Evolutionary conservation across 495 filamentous ascomycete genomes (phyloP), one percentile per base, ranked within the genome.

Genomic region (Penicillium desertorum): DNA sequence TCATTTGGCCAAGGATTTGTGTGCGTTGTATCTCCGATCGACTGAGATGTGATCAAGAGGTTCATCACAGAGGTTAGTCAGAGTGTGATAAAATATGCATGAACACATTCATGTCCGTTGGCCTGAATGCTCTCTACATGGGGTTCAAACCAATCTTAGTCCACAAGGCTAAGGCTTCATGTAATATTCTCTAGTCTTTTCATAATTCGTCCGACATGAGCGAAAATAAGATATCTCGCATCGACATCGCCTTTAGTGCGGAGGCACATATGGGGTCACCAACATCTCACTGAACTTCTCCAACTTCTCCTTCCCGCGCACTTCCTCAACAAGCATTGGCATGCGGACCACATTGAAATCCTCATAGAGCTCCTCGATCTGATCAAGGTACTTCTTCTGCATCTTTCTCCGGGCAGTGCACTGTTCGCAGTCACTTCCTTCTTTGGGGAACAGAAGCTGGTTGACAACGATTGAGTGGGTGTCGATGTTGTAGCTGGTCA

Each of bases 341-440:
- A 97, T 96, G 77, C 91, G 91, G 45, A 99, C 93, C 32, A 99
- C 93, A 71, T 99, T 96, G 73, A 99, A 99, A 70, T 99, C 94
- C 61, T 97, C 92, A 65, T 99, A 99, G 48, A 99, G 74, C 79
- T 99, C 95, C 75, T 96, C 91, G 59, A 98, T 98, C 79, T 99
- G 94, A 64, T 96, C 93, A 22, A 99, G 78, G 67, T 99, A 99
- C 74, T 99, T 99, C 85, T 93, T 95, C 79, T 99, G 94, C 94
- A 99, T 99, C 77, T 92, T 92, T 65, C 93, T 81, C 54, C 94
- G 79, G 27, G 94, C 90, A 65, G 91, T 96, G 73, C 94, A 99
- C 77, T 99, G 94, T 47, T 96, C 91, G 72, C 94, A 99, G 32
- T 84, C 81, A 64, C 87, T 94, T 22, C 86, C 88, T 58, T 87